Base-by-base conservation (phyloP, 345 rosid genomes). In the Corymbia maculata region DNA sequence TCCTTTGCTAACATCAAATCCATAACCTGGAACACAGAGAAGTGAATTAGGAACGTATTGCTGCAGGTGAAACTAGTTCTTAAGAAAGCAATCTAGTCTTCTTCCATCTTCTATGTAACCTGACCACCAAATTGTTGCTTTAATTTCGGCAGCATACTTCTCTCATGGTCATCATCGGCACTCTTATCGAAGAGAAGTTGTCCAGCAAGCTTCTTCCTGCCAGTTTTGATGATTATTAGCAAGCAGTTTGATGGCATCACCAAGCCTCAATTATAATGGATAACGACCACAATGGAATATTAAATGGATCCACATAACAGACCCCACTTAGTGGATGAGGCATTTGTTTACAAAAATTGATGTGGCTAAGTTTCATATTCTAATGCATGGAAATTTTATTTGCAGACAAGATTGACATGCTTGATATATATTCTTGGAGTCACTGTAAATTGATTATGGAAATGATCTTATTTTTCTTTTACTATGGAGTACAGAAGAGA, bases 1-100 rank as follows among this genome's bases (percentile, higher is more conserved):
- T 97, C 99, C 93, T 93, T 95, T 4, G 99, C 99, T 91, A 97
- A 86, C 6, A 93, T 96, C 92, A 95, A 91, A 93, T 97, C 98
- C 1, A 93, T 95, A 42, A 96, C 98, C 98, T 97, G 92, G 50
- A 85, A 91, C 44, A 64, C 64, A 70, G 49, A 15, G 24, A 30
- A 42, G 42, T 82, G 42, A 49, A 51, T 36, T 85, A 84, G 84
- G 32, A 84, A 1, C 11, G 0, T 32, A 68, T 28, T 30, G 32
- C 12, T 2, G 68, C 26, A 52, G 49, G 70, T 49, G 13, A 87
- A 70, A 75, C 45, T 44, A 21, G 85, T 5, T n/a, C 47, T 87
- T 32, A 87, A 70, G 57, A 24, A 68, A 49, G 17, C 13, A 30
- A 26, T 51, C 4, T 22, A 68, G 36, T 1, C 95, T 85, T 95